Evolutionary conservation across 345 rosid genomes (phyloP).

Genomic region (Lepidium africanum): DNA sequence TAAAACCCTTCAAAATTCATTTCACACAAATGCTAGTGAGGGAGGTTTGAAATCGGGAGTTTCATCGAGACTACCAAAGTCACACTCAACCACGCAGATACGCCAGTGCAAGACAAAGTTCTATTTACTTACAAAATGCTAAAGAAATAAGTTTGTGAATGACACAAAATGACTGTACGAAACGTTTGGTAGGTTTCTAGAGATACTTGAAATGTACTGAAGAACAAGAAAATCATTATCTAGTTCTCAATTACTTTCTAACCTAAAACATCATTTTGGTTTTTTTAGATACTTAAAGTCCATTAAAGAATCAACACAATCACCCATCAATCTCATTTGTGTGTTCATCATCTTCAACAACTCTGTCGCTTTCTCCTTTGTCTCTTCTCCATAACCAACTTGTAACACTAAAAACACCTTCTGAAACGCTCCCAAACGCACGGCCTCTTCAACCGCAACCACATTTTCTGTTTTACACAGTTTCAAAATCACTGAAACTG

Average conservation of each 20-base stretch:
- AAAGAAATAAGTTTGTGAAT: too few relatives aligned
- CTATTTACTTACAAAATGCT: too few relatives aligned
- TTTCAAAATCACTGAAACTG: constrained; percentile 53
- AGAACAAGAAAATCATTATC: not conserved
- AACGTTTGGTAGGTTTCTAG: not conserved
- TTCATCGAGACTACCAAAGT: too few relatives aligned
- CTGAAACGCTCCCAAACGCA: constrained; percentile 67
- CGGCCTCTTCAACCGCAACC: constrained; percentile 35
- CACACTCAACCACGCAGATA: too few relatives aligned
- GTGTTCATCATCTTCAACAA: constrained; percentile 57
- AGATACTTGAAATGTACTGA: not conserved
- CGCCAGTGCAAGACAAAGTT: too few relatives aligned
- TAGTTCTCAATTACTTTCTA: not conserved
- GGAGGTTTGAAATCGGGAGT: too few relatives aligned
- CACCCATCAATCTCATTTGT: constrained; percentile 32
- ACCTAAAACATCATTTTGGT: constrained; percentile 33
- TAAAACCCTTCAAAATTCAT: too few relatives aligned
- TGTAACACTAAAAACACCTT: constrained; percentile 67
- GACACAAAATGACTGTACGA: too few relatives aligned
- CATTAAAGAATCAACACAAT: constrained; percentile 48
- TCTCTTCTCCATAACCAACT: constrained; percentile 53
- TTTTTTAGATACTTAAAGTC: constrained; percentile 61
- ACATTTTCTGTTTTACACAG: constrained; percentile 32
- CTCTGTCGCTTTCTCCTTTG: constrained; percentile 60
- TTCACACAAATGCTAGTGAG: too few relatives aligned